These are phyloP conservation scores for Salvia hispanica DNA, from an alignment of 257 asterid species.

Conservation along the genomic window DNA sequence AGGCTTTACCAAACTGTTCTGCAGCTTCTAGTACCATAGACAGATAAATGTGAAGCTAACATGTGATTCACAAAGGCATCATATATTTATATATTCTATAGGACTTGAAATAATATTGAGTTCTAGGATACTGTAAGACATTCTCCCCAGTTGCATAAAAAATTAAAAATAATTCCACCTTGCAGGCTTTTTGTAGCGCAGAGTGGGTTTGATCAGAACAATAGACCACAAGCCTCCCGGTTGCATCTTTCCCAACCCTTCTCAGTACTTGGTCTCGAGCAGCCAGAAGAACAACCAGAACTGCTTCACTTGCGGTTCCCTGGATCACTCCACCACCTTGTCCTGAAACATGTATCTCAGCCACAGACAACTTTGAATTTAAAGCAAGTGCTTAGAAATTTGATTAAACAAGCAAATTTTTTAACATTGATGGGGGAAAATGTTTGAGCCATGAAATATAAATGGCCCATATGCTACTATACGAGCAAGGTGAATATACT, in stretches of 20 bases:
- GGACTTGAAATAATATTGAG: not conserved
- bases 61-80: slow-evolving; percentile 4
- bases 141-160: not conserved
- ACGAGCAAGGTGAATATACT: not conserved
- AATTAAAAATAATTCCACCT: slow-evolving; percentile 43
- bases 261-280: slow-evolving; percentile 79
- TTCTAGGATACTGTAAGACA: slow-evolving; percentile 12
- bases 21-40: slow-evolving; percentile 6
- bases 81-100: not conserved
- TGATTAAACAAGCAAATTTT: not conserved
- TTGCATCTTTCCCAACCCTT: slow-evolving; percentile 65
- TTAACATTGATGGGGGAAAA: not conserved
- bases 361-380: slow-evolving; percentile 26
- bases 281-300: slow-evolving; percentile 85
- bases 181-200: slow-evolving; percentile 80
- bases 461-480: slow-evolving; percentile 1
- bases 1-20: not conserved
- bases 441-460: not conserved
- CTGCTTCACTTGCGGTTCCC: slow-evolving; percentile 95
- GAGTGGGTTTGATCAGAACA: slow-evolving; percentile 92
- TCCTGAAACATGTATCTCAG: slow-evolving; percentile 51
- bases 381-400: not conserved
- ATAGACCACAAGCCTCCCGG: slow-evolving; percentile 74
- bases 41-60: not conserved
- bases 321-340: slow-evolving; percentile 93